Base-by-base conservation (phyloP, 2,329 filamentous ascomycete genomes). In the Fusarium neocosmosporiellum region DNA sequence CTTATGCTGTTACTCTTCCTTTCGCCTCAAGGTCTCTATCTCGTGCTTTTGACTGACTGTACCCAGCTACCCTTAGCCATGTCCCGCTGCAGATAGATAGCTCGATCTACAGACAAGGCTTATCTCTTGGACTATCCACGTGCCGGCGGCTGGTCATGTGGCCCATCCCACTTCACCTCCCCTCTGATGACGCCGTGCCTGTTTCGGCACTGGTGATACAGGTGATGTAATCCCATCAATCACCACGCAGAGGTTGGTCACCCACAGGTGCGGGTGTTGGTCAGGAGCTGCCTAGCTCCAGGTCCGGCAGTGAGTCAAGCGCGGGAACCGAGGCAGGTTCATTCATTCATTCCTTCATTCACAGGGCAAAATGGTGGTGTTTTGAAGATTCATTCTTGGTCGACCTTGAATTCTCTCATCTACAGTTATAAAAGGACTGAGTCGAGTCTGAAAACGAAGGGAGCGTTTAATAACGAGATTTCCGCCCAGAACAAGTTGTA, bases 111-210 rank as follows among this genome's bases (percentile, higher is more conserved):
- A 60, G 59, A 48, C 65, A 46, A 36, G 18, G 55, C 58, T 73
- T 65, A 61, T 73, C 63, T 54, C 33, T 24, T 61, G 55, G 62
- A 50, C 61, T 46, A 59, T 63, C 67, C 71, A 74, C 67, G 70
- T 73, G 71, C 71, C 64, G 71, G 37, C 57, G 24, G 41, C 46
- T 41, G 61, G 71, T 73, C 71, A 73, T 73, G 71, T 73, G 71
- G 67, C 48, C 36, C 55, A 69, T 74, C 59, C 65, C 67, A 69
- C 58, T 74, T 74, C 73, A 66, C 57, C 43, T 22, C 39, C 24
- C 46, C 9, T 50, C 34, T 57, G 64, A 73, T 74, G 59, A 36
- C 61, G 60, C 59, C 59, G 67, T 62, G 61, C 71, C 71, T 71
- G 65, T 71, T 74, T 65, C 43, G 64, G 64, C 41, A 39, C 48